Evolutionary conservation across 2,329 filamentous ascomycete genomes (phyloP), one percentile per base, ranked within the genome.

Genomic region (Ophiocordyceps robertsii): DNA sequence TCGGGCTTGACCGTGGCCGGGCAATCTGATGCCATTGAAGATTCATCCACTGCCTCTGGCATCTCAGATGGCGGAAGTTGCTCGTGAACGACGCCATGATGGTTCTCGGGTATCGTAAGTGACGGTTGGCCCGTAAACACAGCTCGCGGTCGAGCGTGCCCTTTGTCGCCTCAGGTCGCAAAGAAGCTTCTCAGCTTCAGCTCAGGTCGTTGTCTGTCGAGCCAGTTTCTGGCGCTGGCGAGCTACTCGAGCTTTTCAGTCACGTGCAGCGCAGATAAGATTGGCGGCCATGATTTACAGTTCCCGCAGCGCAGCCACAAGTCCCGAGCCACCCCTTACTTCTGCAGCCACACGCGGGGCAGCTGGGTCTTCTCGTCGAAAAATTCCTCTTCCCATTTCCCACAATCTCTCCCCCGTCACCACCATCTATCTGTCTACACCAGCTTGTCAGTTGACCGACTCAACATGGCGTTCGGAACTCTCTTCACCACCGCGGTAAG

Each of bases 391-490:
- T 19, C 19, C 19, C 44, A 45, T 42, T 46, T 46, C 46, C 45
- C 43, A 38, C 21, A 39, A 32, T 39, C 38, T 43, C 46, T 30
- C 44, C 43, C 40, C 43, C 54, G 51, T 51, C 4, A 48, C 46
- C 50, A 41, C 42, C 29, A 37, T 29, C 45, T 41, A 27, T 16
- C n/a, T 36, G 12, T 36, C 33, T 9, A 27, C 24, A 36, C 17
- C 33, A 5, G 9, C 33, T 17, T 10, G 5, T 36, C 33, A 36
- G 9, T 36, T 17, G 16, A 36, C 33, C 7, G 14, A 14, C 24
- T 24, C 42, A 42, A 24, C 50, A 93, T 94, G 84, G 76, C 85
- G 64, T 96, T 98, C 78, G 92, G 92, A 73, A 98, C 94, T 76
- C 80, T 98, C 62, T 96, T 92, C 80, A 84, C 83, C 65, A 79